phyloP scores from a whole-genome alignment of 129 eudicot species.

The Flaveria trinervia region DNA sequence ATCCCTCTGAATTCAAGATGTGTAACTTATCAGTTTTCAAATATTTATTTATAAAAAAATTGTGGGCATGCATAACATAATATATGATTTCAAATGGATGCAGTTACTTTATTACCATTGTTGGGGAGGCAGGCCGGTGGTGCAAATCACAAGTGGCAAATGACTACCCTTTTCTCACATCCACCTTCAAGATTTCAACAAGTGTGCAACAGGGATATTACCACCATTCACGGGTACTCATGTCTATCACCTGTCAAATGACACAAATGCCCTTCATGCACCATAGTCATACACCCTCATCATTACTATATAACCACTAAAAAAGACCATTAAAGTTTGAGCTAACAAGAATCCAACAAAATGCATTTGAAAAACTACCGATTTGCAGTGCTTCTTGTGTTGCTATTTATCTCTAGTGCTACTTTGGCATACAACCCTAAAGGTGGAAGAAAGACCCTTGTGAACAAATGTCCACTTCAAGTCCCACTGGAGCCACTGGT shows the following conservation, averaged over 20 bases:
- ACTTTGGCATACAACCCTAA: conserved; percentile 29
- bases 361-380: conserved; percentile 33
- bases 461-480: conserved; percentile 23
- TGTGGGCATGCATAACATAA: neutral
- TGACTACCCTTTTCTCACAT: conserved; percentile 25
- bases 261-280: conserved; percentile 32
- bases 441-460: conserved; percentile 38
- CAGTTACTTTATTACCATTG: conserved; percentile 29
- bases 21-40: neutral
- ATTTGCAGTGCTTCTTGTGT: conserved; percentile 8
- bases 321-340: conserved; percentile 4
- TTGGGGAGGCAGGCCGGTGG: conserved; percentile 21
- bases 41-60: neutral
- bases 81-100: conserved; percentile 9
- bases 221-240: conserved; percentile 36
- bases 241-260: conserved; percentile 13
- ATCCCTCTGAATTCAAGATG: neutral
- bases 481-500: conserved; percentile 45
- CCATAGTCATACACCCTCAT: conserved; percentile 22
- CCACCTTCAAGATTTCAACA: conserved; percentile 39
- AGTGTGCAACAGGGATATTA: conserved; percentile 22
- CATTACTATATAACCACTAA: conserved; percentile 28
- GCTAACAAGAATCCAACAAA: conserved; percentile 11
- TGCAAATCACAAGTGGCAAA: conserved; percentile 41
- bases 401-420: conserved; percentile 28